A percentile compares a stretch with the other conserved stretches of the same genome.
Conservation (phyloP, 306 rosid species). For the Lablab purpureus region DNA sequence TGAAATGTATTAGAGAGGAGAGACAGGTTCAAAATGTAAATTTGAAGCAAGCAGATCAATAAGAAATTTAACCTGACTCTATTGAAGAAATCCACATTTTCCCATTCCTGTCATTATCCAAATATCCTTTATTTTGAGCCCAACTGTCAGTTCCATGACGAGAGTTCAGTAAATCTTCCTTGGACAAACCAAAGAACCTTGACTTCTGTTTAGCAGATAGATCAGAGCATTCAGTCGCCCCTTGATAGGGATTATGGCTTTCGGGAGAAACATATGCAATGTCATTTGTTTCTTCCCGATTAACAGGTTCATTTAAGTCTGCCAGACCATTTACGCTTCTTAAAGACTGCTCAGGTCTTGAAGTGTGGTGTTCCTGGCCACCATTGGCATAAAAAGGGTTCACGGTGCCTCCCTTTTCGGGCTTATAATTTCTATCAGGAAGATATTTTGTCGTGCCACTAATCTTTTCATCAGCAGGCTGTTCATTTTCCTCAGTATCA, state of each 20-base stretch:
- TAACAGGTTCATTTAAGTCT: constrained; percentile 89
- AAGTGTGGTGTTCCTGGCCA: constrained; percentile 58
- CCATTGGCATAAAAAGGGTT: constrained; percentile 52
- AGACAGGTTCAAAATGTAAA: constrained; percentile 2
- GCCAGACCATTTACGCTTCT: constrained; percentile 68
- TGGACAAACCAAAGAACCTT: constrained; percentile 55
- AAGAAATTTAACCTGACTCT: constrained; percentile 72
- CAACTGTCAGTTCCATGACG: constrained; percentile 55
- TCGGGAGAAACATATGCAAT: constrained; percentile 52
- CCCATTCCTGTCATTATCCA: constrained; percentile 58
- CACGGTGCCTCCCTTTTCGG: constrained; percentile 47
- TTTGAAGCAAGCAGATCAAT: constrained; percentile 35
- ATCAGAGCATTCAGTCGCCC: constrained; percentile 56
- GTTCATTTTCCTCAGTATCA: constrained; percentile 86
- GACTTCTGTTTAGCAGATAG: constrained; percentile 59
- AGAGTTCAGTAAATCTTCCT: constrained; percentile 56
- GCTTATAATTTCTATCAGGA: constrained; percentile 51
- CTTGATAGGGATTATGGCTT: constrained; percentile 50
- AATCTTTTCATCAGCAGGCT: constrained; percentile 60
- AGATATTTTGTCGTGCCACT: constrained; percentile 47
- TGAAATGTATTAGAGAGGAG: background rate
- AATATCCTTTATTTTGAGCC: constrained; percentile 51
- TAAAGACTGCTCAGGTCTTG: constrained; percentile 54
- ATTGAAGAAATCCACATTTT: constrained; percentile 63
- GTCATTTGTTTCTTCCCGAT: constrained; percentile 70